These are phyloP conservation scores for Sclerotinia borealis DNA, from an alignment of 2,329 filamentous ascomycete genomes.

Conservation along the genomic window DNA sequence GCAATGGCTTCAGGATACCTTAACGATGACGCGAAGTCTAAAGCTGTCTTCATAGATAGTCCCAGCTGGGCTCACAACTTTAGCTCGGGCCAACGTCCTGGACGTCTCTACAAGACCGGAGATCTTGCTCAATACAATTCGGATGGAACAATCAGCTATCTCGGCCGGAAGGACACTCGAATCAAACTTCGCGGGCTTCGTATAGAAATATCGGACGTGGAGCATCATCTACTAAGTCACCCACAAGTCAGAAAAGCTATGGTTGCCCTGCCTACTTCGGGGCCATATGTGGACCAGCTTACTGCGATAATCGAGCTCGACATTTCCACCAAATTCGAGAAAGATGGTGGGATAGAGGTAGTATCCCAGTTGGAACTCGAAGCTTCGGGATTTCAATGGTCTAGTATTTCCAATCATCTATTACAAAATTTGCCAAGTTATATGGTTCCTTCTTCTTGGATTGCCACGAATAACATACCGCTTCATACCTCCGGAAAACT, in stretches of 20 bases:
- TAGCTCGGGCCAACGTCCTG: background rate
- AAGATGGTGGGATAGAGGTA: background rate
- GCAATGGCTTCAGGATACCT: slow-evolving; percentile 37
- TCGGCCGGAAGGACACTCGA: slow-evolving; percentile 7
- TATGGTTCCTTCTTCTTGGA: slow-evolving; percentile 33
- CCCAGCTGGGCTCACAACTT: slow-evolving; percentile 12
- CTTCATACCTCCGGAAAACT: slow-evolving; percentile 32
- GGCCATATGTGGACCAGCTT: slow-evolving; percentile 1
- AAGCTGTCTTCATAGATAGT: slow-evolving; percentile 32
- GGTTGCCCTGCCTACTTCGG: background rate
- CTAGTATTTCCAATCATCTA: background rate
- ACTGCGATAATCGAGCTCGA: background rate
- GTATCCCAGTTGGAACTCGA: background rate
- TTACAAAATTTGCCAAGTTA: slow-evolving; percentile 27
- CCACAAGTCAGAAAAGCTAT: slow-evolving; percentile 6
- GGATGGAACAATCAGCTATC: slow-evolving; percentile 7
- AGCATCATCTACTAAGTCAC: slow-evolving; percentile 10
- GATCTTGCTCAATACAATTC: slow-evolving; percentile 35
- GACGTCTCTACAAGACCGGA: slow-evolving; percentile 49
- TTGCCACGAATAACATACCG: slow-evolving; percentile 30
- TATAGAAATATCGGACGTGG: slow-evolving; percentile 7
- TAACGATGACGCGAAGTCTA: slow-evolving; percentile 34
- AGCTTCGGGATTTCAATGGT: background rate
- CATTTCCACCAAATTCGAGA: too few relatives aligned
- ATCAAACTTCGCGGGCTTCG: slow-evolving; percentile 8